Evolutionary conservation across 331 rosid species (phyloP), one percentile per base, ranked within the genome.

Genomic region (Spiraea crenata): DNA sequence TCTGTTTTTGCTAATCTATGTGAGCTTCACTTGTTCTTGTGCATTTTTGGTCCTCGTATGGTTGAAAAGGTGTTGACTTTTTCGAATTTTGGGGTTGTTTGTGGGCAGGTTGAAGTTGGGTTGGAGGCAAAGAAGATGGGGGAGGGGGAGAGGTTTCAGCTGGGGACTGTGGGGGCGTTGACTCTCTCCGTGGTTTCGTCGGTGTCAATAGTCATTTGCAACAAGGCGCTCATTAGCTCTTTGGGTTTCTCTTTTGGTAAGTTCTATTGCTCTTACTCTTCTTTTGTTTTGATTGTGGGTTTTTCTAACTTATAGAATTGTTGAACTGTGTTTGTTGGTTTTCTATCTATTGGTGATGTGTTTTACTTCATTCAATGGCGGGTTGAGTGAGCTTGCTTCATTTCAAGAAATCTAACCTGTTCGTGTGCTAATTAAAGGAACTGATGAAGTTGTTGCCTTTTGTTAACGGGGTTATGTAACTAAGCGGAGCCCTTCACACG

Each of bases 131-230:
- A 50, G 74, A 57, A 84, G 74, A 92, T 92, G 96, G 92, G 87
- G 10, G 95, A 92, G 70, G 89, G 89, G 13, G 95, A 84, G 73
- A 55, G 81, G 57, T 85, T 82, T 71, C 98, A 89, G 82, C 65
- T 89, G 72, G 96, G 98, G 57, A 92, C 98, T 12, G 59, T 85
- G 0, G 98, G 93, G 60, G 98, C 98, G 31, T 75, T 92, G 85
- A 72, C 85, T 73, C 81, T 92, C 40, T 89, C 98, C 2, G 98
- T 92, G 70, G 88, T 89, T 13, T 91, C 97, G 1, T 91, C 96
- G 0, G 97, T 91, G 63, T 89, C 97, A 5, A 89, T 91, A 65
- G 96, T 92, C 78, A 89, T 92, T 67, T 89, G 98, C 66, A 87
- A 92, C 72, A 89, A 87, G 87, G 91, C 93, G 5, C 67, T 92